Percentiles rank a stretch among this genome's conserved stretches.
Conservation (phyloP, 2,329 filamentous ascomycete genomes). For the Colletotrichum sp. region DNA sequence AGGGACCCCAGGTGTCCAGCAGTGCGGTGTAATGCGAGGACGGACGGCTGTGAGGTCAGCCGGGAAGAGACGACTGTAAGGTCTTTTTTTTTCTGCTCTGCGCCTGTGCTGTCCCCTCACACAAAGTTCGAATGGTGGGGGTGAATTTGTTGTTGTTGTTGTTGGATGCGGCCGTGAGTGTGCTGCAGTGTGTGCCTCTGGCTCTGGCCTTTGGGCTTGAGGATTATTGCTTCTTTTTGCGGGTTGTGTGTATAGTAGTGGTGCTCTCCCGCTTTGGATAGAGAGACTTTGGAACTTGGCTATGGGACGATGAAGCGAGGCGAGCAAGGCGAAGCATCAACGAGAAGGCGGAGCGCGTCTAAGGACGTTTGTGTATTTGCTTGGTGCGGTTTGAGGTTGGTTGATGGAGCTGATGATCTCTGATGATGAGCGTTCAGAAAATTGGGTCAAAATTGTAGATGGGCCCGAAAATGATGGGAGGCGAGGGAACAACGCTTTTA, state of each 20-base stretch:
- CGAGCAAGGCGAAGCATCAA: neutral
- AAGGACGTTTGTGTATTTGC: conserved; percentile 1
- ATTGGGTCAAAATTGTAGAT: conserved; percentile 14
- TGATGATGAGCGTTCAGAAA: conserved; percentile 22
- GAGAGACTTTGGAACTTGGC: no score
- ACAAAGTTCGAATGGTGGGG: neutral
- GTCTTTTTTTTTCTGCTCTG: neutral
- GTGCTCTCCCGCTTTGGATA: no score
- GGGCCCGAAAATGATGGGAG: conserved; percentile 13
- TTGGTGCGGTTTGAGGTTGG: conserved; percentile 14
- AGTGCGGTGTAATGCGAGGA: conserved; percentile 1
- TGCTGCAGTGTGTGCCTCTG: no score
- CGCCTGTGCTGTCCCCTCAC: neutral
- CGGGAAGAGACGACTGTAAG: neutral
- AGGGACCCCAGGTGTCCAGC: conserved; percentile 12
- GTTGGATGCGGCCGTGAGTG: neutral
- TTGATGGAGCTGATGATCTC: conserved; percentile 19
- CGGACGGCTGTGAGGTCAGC: neutral
- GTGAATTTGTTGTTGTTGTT: neutral
- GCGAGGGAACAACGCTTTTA: conserved; percentile 25
- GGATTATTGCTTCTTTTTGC: neutral
- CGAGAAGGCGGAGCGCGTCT: conserved; percentile 15
- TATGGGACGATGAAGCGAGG: neutral
- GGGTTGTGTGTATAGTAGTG: no score
- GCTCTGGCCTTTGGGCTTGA: neutral